phyloP scores from a whole-genome alignment of 495 filamentous ascomycete species.

The Daldinia caldariorum region DNA sequence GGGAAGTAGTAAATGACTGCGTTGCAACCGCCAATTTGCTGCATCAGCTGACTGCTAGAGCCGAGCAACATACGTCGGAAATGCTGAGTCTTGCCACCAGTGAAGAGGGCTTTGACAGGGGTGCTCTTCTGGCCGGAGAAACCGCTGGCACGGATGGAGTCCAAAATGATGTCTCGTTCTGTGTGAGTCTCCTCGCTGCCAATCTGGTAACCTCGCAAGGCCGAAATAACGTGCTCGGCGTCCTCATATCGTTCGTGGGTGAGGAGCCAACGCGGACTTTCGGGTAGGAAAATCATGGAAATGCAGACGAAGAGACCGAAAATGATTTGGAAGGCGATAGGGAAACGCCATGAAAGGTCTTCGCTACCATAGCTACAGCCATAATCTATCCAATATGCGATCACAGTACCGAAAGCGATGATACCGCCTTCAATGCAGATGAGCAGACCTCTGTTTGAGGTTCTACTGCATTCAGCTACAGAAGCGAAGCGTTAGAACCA shows the following conservation, averaged over 20 bases:
- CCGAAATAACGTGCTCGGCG: constrained; percentile 69
- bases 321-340: constrained; percentile 77
- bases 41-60: constrained; percentile 69
- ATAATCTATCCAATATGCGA: constrained; percentile 82
- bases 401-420: constrained; percentile 75
- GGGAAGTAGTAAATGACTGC: constrained; percentile 77
- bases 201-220: constrained; percentile 64
- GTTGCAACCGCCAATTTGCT: constrained; percentile 76
- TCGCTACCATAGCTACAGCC: constrained; percentile 69
- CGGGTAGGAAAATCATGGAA: constrained; percentile 71
- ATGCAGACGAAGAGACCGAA: constrained; percentile 70
- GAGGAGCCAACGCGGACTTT: constrained; percentile 77
- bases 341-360: constrained; percentile 74
- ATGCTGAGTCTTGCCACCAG: constrained; percentile 67
- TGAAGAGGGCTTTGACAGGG: constrained; percentile 61
- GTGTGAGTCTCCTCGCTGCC: constrained; percentile 61
- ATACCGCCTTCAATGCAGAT: constrained; percentile 81
- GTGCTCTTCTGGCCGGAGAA: constrained; percentile 51
- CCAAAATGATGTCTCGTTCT: constrained; percentile 67
- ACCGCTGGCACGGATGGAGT: constrained; percentile 64
- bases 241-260: constrained; percentile 71
- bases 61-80: constrained; percentile 66
- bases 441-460: constrained; percentile 74
- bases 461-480: constrained; percentile 62
- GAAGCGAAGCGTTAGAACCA: constrained; percentile 17